Conservation (phyloP, 164 flowering plant species). For the Dillenia suffruticosa region DNA sequence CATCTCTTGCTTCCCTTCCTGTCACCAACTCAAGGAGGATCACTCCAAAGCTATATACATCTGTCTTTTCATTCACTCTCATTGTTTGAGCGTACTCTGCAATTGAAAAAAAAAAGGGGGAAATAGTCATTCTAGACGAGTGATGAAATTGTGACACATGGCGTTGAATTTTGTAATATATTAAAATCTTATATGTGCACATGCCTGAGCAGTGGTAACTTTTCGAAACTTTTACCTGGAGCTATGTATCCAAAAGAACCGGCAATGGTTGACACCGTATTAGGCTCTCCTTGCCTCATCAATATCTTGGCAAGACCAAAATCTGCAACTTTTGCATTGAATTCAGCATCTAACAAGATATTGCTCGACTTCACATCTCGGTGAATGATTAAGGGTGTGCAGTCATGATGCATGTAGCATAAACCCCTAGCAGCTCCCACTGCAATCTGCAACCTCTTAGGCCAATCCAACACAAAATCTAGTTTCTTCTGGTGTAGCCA, state of each 20-base stretch:
- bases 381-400: constrained; percentile 59
- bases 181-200: no score
- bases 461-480: constrained; percentile 50
- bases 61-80: constrained; percentile 62
- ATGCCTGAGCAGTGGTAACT: no score
- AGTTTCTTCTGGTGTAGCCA: constrained; percentile 44
- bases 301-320: constrained; percentile 68
- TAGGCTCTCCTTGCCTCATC: constrained; percentile 28
- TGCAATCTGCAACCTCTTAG: constrained; percentile 54
- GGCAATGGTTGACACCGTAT: constrained; percentile 44
- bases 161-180: no score
- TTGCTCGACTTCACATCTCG: constrained; percentile 80
- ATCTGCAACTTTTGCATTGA: constrained; percentile 70
- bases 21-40: constrained; percentile 71
- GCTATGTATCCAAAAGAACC: constrained; percentile 82
- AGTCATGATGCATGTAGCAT: constrained; percentile 67
- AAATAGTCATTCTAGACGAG: no score
- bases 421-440: constrained; percentile 73
- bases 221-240: constrained; percentile 38
- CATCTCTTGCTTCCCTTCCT: constrained; percentile 42
- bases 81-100: constrained; percentile 57
- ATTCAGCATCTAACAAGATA: constrained; percentile 53
- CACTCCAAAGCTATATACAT: constrained; percentile 80
- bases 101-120: not conserved
- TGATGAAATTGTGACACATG: no score